Evolutionary conservation across 2,329 filamentous ascomycete species (phyloP).

Genomic region (Allantophomopsis lycopodina): DNA sequence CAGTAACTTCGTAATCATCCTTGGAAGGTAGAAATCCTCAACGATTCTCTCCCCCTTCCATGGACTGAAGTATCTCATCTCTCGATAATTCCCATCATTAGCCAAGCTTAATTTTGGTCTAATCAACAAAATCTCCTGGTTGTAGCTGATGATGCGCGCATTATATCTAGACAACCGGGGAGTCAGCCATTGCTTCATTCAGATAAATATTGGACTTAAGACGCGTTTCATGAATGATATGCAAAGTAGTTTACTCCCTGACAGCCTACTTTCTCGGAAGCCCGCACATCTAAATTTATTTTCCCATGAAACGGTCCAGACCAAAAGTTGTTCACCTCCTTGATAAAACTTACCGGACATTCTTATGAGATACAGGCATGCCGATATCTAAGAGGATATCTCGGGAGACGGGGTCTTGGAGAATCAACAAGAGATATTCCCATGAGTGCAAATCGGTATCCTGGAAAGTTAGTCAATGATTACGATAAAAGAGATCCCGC

Average conservation of each 20-base stretch:
- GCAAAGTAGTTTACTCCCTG: no score
- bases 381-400: constrained; percentile 55
- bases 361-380: constrained; percentile 47
- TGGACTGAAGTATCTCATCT: constrained; percentile 46
- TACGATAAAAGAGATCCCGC: constrained; percentile 9
- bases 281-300: no score
- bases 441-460: constrained; percentile 45
- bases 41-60: constrained; percentile 43
- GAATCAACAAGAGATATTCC: constrained; percentile 48
- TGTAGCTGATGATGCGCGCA: constrained; percentile 43
- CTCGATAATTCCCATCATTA: constrained; percentile 55
- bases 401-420: constrained; percentile 42
- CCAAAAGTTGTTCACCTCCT: no score
- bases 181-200: no score
- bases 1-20: constrained; percentile 40
- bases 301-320: no score
- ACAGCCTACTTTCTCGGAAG: no score
- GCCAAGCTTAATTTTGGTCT: constrained; percentile 60
- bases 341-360: constrained; percentile 31
- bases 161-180: constrained; percentile 33
- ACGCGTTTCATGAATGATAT: background rate
- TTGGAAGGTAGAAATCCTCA: constrained; percentile 52
- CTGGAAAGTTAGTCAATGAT: constrained; percentile 1
- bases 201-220: no score
- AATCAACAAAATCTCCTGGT: constrained; percentile 57